phyloP scores from a whole-genome alignment of 495 filamentous ascomycete genomes.

The Penicillium canariense region DNA sequence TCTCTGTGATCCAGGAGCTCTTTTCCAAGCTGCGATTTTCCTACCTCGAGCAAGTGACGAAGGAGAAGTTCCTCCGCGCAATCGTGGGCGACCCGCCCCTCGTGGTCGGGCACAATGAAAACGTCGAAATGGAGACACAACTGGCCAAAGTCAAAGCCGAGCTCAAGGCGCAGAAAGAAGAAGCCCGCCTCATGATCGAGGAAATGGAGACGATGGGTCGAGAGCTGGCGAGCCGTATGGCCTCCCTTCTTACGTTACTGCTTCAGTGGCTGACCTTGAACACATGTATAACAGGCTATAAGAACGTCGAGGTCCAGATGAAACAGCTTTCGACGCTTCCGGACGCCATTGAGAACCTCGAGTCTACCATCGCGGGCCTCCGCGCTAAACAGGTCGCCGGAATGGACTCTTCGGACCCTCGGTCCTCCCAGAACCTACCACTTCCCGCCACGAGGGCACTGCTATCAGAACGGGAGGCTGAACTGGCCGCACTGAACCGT shows the following conservation, averaged over 20 bases:
- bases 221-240: slow-evolving; percentile 53
- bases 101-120: slow-evolving; percentile 78
- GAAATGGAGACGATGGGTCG: slow-evolving; percentile 68
- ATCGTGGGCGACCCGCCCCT: slow-evolving; percentile 89
- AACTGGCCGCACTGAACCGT: slow-evolving; percentile 62
- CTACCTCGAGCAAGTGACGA: slow-evolving; percentile 77
- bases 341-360: slow-evolving; percentile 57
- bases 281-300: slow-evolving; percentile 47
- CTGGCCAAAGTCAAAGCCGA: slow-evolving; percentile 70
- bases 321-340: slow-evolving; percentile 60
- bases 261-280: neutral
- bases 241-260: neutral
- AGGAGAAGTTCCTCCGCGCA: slow-evolving; percentile 90
- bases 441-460: slow-evolving; percentile 39
- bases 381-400: slow-evolving; percentile 43
- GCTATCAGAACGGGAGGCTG: slow-evolving; percentile 55
- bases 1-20: slow-evolving; percentile 58
- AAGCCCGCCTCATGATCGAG: slow-evolving; percentile 68
- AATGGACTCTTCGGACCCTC: slow-evolving; percentile 33
- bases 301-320: slow-evolving; percentile 61
- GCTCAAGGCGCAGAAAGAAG: slow-evolving; percentile 73
- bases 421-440: slow-evolving; percentile 41
- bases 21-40: slow-evolving; percentile 96
- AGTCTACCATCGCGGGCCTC: slow-evolving; percentile 56
- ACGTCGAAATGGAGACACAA: slow-evolving; percentile 71